Percentiles rank a stretch among this genome's conserved stretches.
These are phyloP conservation scores for Manihot esculenta DNA, from an alignment of 441 rosid species.

Conservation along the genomic window DNA sequence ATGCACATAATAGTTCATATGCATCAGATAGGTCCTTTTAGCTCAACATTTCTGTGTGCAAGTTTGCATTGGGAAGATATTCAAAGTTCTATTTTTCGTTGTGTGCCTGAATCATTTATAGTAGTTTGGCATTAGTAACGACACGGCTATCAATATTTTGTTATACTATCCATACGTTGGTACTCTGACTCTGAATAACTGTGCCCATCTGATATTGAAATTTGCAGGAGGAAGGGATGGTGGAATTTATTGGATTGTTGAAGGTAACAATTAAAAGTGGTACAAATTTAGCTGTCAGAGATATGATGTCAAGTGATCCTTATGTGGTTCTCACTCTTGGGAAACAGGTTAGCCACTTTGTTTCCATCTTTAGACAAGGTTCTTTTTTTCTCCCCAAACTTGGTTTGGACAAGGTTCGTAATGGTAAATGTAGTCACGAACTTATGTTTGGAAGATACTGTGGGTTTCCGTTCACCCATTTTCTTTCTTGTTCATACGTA, in stretches of 20 bases:
- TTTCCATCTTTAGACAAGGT: no score
- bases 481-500: background rate
- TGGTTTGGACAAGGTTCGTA: background rate
- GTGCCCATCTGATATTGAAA: constrained; percentile 26
- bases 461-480: background rate
- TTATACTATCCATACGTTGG: constrained; percentile 13
- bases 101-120: background rate
- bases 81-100: constrained; percentile 6
- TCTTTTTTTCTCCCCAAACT: no score
- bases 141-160: background rate
- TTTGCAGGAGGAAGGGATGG: constrained; percentile 71
- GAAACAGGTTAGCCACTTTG: constrained; percentile 60
- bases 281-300: constrained; percentile 82
- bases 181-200: constrained; percentile 15
- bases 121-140: background rate
- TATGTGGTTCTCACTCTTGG: constrained; percentile 82
- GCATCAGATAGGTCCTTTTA: background rate
- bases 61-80: background rate
- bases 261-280: constrained; percentile 76
- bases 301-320: constrained; percentile 97
- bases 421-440: background rate
- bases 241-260: constrained; percentile 82
- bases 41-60: background rate
- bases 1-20: background rate
- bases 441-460: background rate